Evolutionary conservation across 352 stramenopile genomes (phyloP).

Genomic region (Phytophthora pisi): DNA sequence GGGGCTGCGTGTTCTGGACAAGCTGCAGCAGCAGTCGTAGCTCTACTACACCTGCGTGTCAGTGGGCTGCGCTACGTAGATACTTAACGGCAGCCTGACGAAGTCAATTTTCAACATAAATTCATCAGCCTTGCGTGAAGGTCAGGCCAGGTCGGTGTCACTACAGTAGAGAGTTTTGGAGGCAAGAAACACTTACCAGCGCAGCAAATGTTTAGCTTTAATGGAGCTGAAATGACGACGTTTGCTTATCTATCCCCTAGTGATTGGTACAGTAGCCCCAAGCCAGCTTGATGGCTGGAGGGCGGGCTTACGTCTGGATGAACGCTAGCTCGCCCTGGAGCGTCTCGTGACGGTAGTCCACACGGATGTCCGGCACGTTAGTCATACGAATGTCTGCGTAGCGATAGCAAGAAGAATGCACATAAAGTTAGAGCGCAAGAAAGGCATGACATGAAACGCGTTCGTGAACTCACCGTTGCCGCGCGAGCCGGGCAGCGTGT

Average conservation of each 20-base stretch:
- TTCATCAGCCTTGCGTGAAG: background rate
- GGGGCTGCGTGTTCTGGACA: conserved; percentile 85
- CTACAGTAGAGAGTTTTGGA: conserved; percentile 1
- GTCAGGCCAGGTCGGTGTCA: background rate
- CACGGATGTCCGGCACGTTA: conserved; percentile 93
- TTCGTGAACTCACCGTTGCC: conserved; percentile 66
- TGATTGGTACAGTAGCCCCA: background rate
- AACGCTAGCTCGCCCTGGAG: conserved; percentile 75
- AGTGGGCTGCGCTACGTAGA: conserved; percentile 17
- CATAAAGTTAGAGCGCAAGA: conserved; percentile 16
- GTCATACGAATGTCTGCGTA: conserved; percentile 91
- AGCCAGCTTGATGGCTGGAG: conserved; percentile 11
- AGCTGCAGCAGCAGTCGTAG: conserved; percentile 56
- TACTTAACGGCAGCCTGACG: conserved; percentile 8
- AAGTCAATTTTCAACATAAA: conserved; percentile 35
- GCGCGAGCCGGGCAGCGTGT: conserved; percentile 69
- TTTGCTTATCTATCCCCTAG: background rate
- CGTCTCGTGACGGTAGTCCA: conserved; percentile 91
- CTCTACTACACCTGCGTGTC: conserved; percentile 13
- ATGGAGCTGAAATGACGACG: background rate
- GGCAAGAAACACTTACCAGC: conserved; percentile 9
- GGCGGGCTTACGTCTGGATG: conserved; percentile 58
- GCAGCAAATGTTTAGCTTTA: background rate
- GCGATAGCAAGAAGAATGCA: conserved; percentile 10
- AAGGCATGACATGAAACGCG: background rate